Percentiles rank a stretch among this genome's conserved stretches.
phyloP scores from a whole-genome alignment of 805 yeast species.

The Ogataea haglerorum region DNA sequence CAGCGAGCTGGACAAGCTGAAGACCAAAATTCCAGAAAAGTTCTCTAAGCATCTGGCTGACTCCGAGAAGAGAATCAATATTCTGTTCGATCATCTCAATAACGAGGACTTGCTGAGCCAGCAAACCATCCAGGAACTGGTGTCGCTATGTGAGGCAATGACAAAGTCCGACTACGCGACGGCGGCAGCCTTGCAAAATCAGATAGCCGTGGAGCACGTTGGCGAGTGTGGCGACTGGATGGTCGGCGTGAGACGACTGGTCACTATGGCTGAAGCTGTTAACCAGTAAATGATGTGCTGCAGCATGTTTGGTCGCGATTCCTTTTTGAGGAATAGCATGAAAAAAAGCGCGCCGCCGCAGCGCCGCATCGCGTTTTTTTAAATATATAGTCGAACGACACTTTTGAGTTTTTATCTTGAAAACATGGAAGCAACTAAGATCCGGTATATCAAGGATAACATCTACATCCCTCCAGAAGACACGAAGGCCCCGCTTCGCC shows the following conservation, averaged over 20 bases:
- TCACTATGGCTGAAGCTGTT: slow-evolving; percentile 61
- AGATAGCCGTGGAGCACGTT: slow-evolving; percentile 60
- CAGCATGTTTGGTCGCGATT: not conserved
- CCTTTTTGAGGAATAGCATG: not conserved
- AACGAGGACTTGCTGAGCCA: slow-evolving; percentile 62
- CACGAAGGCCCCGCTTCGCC: slow-evolving; percentile 19
- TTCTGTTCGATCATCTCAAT: slow-evolving; percentile 75
- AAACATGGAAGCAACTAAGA: slow-evolving; percentile 33
- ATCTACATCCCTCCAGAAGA: slow-evolving; percentile 33
- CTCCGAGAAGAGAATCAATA: slow-evolving; percentile 74
- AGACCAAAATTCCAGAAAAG: slow-evolving; percentile 72
- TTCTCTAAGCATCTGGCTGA: slow-evolving; percentile 72
- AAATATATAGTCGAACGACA: slow-evolving; percentile 6
- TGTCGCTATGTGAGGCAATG: slow-evolving; percentile 48
- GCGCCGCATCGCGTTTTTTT: slow-evolving; percentile 3
- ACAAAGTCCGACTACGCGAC: slow-evolving; percentile 49
- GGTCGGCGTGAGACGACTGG: slow-evolving; percentile 83
- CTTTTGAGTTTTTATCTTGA: slow-evolving; percentile 5
- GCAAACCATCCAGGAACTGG: slow-evolving; percentile 53
- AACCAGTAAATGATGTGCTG: slow-evolving; percentile 1
- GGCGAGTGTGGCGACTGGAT: slow-evolving; percentile 89
- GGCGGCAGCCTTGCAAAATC: slow-evolving; percentile 55
- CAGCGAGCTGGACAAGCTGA: slow-evolving; percentile 53
- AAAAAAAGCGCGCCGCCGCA: slow-evolving; percentile 8
- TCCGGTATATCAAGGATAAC: slow-evolving; percentile 29